Conservation (phyloP, 805 yeast species). For the Cyberlindnera amylophila region DNA sequence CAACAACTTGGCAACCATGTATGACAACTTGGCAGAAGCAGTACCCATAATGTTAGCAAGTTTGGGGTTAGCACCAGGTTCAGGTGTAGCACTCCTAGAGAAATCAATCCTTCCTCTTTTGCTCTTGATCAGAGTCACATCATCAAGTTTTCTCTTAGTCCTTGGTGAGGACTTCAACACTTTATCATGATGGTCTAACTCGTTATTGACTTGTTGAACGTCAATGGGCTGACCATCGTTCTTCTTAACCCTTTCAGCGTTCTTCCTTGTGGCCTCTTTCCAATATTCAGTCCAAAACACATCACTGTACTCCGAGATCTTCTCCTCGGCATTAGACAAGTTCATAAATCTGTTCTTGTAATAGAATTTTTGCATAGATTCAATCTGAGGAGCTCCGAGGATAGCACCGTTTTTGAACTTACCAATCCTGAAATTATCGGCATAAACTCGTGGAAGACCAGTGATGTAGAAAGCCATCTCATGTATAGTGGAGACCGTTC, state of each 20-base stretch:
- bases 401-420: conserved; percentile 32
- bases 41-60: conserved; percentile 48
- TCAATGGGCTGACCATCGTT: conserved; percentile 35
- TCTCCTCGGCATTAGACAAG: conserved; percentile 30
- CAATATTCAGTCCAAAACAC: conserved; percentile 55
- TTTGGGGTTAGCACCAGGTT: conserved; percentile 3
- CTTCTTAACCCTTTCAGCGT: conserved; percentile 35
- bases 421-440: conserved; percentile 43
- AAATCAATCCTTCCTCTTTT: conserved; percentile 11
- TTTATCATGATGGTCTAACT: conserved; percentile 22
- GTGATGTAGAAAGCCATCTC: conserved; percentile 59
- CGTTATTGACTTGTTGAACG: conserved; percentile 21
- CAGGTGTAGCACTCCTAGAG: conserved; percentile 10
- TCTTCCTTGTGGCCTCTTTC: conserved; percentile 38
- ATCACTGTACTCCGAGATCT: conserved; percentile 33
- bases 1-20: conserved; percentile 48
- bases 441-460: conserved; percentile 41
- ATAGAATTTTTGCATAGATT: conserved; percentile 47
- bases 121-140: conserved; percentile 8
- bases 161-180: conserved; percentile 16
- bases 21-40: conserved; percentile 60
- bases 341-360: conserved; percentile 47
- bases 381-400: conserved; percentile 59
- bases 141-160: conserved; percentile 11
- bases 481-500: conserved; percentile 52